These are phyloP conservation scores for Talaromyces rugulosus DNA, from an alignment of 2,329 filamentous ascomycete genomes.

Conservation along the genomic window DNA sequence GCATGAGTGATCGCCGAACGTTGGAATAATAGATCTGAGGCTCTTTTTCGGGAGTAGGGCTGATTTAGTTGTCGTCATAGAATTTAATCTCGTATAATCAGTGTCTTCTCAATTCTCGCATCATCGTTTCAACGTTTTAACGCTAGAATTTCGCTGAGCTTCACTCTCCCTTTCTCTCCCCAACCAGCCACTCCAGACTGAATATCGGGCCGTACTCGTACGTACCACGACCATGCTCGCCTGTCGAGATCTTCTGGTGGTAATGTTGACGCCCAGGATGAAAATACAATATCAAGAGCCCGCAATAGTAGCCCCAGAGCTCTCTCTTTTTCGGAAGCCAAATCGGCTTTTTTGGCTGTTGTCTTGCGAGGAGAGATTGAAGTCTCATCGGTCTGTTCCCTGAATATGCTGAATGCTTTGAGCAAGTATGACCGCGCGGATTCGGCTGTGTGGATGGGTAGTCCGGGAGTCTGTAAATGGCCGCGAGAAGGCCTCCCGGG, in stretches of 20 bases:
- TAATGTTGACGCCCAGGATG: conserved; percentile 68
- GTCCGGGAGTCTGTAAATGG: conserved; percentile 36
- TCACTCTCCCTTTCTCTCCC: conserved; percentile 73
- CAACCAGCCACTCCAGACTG: conserved; percentile 70
- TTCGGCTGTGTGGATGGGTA: conserved; percentile 73
- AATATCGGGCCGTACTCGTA: conserved; percentile 70
- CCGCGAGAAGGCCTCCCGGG: conserved; percentile 16
- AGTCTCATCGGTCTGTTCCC: conserved; percentile 10
- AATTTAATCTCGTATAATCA: not conserved
- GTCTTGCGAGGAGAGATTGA: conserved; percentile 30
- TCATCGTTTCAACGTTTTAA: conserved; percentile 17
- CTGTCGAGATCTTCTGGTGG: conserved; percentile 64
- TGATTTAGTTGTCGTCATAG: not conserved
- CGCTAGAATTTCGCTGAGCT: conserved; percentile 59
- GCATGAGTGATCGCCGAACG: not conserved
- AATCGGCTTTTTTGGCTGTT: conserved; percentile 45
- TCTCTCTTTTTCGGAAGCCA: conserved; percentile 60
- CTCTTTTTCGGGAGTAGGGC: not conserved
- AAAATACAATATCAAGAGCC: conserved; percentile 66
- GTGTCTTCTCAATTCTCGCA: not conserved
- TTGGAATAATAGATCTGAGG: not conserved
- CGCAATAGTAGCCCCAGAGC: conserved; percentile 68
- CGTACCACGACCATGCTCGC: conserved; percentile 78
- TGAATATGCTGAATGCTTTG: conserved; percentile 38
- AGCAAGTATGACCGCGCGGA: conserved; percentile 58